Base-by-base conservation (phyloP, 768 basidiomycete species). In the Tulasnella sp. region DNA sequence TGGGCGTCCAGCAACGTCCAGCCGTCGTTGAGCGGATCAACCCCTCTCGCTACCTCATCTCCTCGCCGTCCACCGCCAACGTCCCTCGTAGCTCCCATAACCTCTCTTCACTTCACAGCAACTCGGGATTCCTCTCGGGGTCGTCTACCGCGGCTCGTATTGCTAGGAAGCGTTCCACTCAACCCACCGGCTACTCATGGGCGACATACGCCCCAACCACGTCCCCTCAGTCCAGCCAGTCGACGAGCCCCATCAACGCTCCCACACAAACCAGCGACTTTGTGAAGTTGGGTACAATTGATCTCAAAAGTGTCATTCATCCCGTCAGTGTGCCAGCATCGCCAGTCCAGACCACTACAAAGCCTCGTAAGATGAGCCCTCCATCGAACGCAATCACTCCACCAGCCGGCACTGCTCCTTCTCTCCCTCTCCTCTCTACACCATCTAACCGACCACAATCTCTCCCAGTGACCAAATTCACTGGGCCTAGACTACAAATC, bases 41-140 rank as follows among this genome's bases (percentile, higher is more conserved):
- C 64, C 40, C 67, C 42, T 69, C 67, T 69, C 67, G 75, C 67
- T 76, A 45, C 45, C 67, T 76, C 67, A 68, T 76, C 58, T 76
- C 67, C 25, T 64, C 75, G 29, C n/a, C 67, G 34, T 29, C 69
- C 67, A 45, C 67, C 69, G 37, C 22, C 22, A 34, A 25, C 31
- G 31, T 64, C 31, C 58, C 58, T 64, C 39, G 42, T 39, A 64
- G 73, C 73, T 58, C 54, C 39, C 73, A 31, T 19, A 64, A 31
- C 19, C 39, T 31, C 11, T 67, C 45, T 9, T 58, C 73, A 12
- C 36, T n/a, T 38, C 45, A 22, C 29, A 9, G 29, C 52, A n/a
- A 49, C 73, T 54, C 73, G 17, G 31, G 40, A 31, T 29, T 40
- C 8, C n/a, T 72, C 25, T 58, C 52, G 9, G n/a, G 36, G 22